phyloP scores from a whole-genome alignment of 2,329 filamentous ascomycete species.

The Thermothelomyces thermophilus region DNA sequence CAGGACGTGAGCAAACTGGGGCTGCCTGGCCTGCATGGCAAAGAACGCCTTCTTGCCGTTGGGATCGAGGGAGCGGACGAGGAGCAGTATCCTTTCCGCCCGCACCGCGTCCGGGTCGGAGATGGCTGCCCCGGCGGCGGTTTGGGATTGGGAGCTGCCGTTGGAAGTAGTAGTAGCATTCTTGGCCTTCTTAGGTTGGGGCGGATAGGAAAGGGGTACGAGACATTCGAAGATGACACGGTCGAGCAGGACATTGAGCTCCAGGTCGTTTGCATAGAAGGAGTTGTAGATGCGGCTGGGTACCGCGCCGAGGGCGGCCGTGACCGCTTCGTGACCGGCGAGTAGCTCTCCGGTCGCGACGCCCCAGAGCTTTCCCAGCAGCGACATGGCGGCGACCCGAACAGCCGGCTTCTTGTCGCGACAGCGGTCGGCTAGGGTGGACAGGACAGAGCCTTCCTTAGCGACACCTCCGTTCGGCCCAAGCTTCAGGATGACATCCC shows the following conservation, averaged over 20 bases:
- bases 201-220: conserved; percentile 82
- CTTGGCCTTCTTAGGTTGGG: conserved; percentile 58
- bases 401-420: conserved; percentile 79
- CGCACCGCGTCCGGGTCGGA: conserved; percentile 70
- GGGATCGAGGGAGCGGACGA: conserved; percentile 70
- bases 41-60: conserved; percentile 84
- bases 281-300: conserved; percentile 81
- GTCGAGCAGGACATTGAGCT: conserved; percentile 79
- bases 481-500: conserved; percentile 74
- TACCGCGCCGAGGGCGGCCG: conserved; percentile 68
- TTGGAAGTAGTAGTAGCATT: conserved; percentile 51
- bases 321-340: conserved; percentile 70
- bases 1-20: conserved; percentile 65
- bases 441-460: conserved; percentile 70
- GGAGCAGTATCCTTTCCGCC: conserved; percentile 73
- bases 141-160: conserved; percentile 48
- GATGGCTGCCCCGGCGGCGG: conserved; percentile 36
- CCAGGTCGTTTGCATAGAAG: conserved; percentile 82
- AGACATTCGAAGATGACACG: conserved; percentile 80
- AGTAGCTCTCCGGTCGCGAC: conserved; percentile 83
- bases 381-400: conserved; percentile 77
- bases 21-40: conserved; percentile 72
- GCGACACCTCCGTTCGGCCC: conserved; percentile 68
- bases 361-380: conserved; percentile 86
- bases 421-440: conserved; percentile 76